phyloP scores from a whole-genome alignment of 306 rosid species.

The Urtica urens region DNA sequence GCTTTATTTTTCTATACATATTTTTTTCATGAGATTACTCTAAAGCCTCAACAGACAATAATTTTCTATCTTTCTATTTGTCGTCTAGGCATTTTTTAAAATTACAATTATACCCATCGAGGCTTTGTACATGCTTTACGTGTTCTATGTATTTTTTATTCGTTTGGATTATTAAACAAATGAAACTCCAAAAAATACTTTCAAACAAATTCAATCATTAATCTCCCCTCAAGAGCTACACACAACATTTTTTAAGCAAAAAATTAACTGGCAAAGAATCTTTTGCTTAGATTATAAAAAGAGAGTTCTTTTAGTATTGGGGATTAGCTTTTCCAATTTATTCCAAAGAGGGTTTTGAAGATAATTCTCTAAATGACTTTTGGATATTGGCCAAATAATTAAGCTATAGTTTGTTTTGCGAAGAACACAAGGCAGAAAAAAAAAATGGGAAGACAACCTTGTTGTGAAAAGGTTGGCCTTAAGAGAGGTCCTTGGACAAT shows the following conservation, averaged over 20 bases:
- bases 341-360: neutral
- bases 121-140: too few relatives aligned
- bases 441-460: constrained; percentile 85
- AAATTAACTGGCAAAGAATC: constrained; percentile 97
- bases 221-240: constrained; percentile 68
- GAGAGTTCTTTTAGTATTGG: constrained; percentile 33
- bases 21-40: too few relatives aligned
- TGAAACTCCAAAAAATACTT: constrained; percentile 37
- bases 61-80: too few relatives aligned
- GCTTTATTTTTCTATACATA: too few relatives aligned
- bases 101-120: too few relatives aligned
- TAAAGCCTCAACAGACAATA: too few relatives aligned
- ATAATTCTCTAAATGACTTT: constrained; percentile 10
- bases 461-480: constrained; percentile 87
- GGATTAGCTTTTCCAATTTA: neutral
- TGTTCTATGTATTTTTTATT: too few relatives aligned
- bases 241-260: constrained; percentile 26
- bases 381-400: neutral
- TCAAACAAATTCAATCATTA: constrained; percentile 69
- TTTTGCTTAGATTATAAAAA: constrained; percentile 47
- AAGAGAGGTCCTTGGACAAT: constrained; percentile 98
- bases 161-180: too few relatives aligned
- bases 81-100: too few relatives aligned
- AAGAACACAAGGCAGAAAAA: neutral
- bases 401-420: neutral